phyloP scores from a whole-genome alignment of 306 rosid species.

The Begonia masoniana region DNA sequence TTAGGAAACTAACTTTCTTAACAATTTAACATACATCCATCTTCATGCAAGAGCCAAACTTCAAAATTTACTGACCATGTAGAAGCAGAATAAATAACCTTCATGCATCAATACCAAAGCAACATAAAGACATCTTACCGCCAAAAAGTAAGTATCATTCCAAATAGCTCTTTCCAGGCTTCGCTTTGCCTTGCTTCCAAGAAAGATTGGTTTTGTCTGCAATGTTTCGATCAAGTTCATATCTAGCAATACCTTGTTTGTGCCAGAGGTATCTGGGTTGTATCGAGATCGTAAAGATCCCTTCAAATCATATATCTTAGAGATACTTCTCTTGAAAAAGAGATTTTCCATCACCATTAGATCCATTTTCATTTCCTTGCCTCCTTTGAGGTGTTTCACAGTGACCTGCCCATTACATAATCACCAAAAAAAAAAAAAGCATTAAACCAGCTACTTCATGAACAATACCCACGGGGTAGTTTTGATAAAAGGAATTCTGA shows the following conservation, averaged over 20 bases:
- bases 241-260: constrained; percentile 80
- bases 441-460: too few relatives aligned
- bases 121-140: constrained; percentile 29
- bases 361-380: constrained; percentile 86
- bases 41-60: too few relatives aligned
- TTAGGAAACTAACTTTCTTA: too few relatives aligned
- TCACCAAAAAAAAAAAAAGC: constrained; percentile 3
- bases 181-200: constrained; percentile 93
- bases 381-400: constrained; percentile 73
- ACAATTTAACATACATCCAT: too few relatives aligned
- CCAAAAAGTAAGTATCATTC: constrained; percentile 91
- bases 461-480: too few relatives aligned
- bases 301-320: constrained; percentile 89
- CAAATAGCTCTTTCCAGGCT: constrained; percentile 87
- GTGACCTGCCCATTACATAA: constrained; percentile 44
- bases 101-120: constrained; percentile 3
- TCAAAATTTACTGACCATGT: too few relatives aligned
- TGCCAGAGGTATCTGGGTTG: constrained; percentile 69
- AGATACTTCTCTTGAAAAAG: constrained; percentile 71
- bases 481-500: too few relatives aligned
- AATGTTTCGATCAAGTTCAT: constrained; percentile 83
- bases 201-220: constrained; percentile 84
- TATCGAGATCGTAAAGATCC: constrained; percentile 95
- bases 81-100: background rate
- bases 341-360: constrained; percentile 98